Evolutionary conservation across 257 asterid species (phyloP).

Genomic region (Solanum chiquidenum): DNA sequence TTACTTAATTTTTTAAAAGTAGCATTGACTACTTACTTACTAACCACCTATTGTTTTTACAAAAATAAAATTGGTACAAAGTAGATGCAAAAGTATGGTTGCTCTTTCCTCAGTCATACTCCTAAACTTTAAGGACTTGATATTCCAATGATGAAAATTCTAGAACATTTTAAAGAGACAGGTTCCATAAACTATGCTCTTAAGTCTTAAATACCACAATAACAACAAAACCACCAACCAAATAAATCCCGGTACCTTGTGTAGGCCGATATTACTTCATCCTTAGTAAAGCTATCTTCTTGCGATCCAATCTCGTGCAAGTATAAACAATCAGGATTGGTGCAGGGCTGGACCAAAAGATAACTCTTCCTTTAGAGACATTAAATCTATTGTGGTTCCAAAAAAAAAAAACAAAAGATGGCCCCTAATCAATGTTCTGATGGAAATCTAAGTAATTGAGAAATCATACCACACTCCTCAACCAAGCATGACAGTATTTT

Average conservation of each 20-base stretch:
- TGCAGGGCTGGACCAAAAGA: conserved; percentile 65
- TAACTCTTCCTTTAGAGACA: neutral
- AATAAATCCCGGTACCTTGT: conserved; percentile 48
- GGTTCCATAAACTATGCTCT: neutral
- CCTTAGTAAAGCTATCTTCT: conserved; percentile 88
- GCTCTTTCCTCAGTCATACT: neutral
- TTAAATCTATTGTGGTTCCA: neutral
- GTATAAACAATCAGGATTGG: conserved; percentile 81
- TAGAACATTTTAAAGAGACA: neutral
- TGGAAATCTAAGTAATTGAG: neutral
- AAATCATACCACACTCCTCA: conserved; percentile 63
- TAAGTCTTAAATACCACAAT: neutral
- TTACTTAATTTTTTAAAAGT: neutral
- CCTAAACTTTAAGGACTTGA: neutral
- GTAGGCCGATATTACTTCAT: conserved; percentile 78
- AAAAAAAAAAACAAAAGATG: neutral
- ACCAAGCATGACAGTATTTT: conserved; percentile 90
- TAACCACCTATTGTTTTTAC: neutral
- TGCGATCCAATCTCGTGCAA: conserved; percentile 83
- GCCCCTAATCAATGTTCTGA: neutral
- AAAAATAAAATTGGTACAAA: too few relatives aligned
- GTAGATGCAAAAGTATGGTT: neutral
- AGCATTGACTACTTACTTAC: neutral
- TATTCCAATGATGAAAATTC: neutral
- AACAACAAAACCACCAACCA: neutral